phyloP scores from a whole-genome alignment of 345 rosid species.

The Aethionema arabicum region DNA sequence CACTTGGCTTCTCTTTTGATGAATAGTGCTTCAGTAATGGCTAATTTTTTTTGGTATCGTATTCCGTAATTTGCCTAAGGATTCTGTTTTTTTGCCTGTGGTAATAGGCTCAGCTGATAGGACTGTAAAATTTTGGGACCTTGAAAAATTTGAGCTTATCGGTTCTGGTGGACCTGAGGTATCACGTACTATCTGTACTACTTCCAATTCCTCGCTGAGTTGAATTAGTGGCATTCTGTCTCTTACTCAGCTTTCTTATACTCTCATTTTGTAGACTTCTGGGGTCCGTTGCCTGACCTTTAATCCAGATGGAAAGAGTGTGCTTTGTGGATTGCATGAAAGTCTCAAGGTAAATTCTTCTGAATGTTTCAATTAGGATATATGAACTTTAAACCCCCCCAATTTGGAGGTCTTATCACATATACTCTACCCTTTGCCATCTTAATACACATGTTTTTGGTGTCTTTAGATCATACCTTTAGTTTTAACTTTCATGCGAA shows the following conservation, averaged over 20 bases:
- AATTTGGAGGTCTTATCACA: background rate
- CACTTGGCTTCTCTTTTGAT: background rate
- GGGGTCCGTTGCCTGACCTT: conserved; percentile 95
- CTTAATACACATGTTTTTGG: conserved; percentile 24
- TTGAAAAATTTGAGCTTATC: conserved; percentile 93
- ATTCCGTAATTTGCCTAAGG: background rate
- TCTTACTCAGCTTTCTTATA: conserved; percentile 11
- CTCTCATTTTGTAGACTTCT: conserved; percentile 51
- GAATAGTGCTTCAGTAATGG: conserved; percentile 1
- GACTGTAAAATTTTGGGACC: conserved; percentile 99
- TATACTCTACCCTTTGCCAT: background rate
- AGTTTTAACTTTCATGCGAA: conserved; percentile 24
- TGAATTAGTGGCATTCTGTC: conserved; percentile 2
- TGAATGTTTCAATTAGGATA: conserved; percentile 11
- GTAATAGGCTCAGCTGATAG: conserved; percentile 90
- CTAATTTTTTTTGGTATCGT: background rate
- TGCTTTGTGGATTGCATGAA: conserved; percentile 96
- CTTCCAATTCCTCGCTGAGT: conserved; percentile 6
- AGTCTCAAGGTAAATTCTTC: conserved; percentile 66
- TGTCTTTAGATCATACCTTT: conserved; percentile 1
- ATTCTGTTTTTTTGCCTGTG: conserved; percentile 19
- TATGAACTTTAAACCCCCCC: conserved; percentile 1
- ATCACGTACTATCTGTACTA: conserved; percentile 30
- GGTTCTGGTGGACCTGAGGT: conserved; percentile 98
- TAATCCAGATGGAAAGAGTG: conserved; percentile 90